These are phyloP conservation scores for Penicillium taxi DNA, from an alignment of 495 filamentous ascomycete species.

Conservation along the genomic window DNA sequence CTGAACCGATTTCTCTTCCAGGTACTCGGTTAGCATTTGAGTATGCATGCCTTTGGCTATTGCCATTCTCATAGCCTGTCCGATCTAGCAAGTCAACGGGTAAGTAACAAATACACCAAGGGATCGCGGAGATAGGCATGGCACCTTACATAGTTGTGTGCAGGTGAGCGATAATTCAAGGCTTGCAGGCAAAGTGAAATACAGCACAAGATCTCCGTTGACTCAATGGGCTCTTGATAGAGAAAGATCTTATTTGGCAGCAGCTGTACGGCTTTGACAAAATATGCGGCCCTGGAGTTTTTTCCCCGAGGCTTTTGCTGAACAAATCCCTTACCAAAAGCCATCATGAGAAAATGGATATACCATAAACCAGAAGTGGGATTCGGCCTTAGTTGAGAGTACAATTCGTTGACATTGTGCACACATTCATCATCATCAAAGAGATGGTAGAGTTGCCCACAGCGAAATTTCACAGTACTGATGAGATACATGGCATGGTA, in stretches of 20 bases:
- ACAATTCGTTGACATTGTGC: constrained; percentile 28
- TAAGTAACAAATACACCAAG: not conserved
- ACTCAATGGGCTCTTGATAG: constrained; percentile 26
- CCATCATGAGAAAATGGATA: constrained; percentile 38
- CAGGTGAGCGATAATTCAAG: constrained; percentile 29
- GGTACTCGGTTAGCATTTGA: constrained; percentile 29
- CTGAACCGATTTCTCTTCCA: constrained; percentile 27
- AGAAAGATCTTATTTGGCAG: constrained; percentile 31
- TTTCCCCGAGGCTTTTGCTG: constrained; percentile 25
- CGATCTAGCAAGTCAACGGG: constrained; percentile 22
- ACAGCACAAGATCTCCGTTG: constrained; percentile 38
- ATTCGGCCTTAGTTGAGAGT: constrained; percentile 20
- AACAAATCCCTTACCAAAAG: constrained; percentile 38
- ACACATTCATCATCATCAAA: constrained; percentile 39
- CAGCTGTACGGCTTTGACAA: constrained; percentile 33
- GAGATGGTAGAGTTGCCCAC: constrained; percentile 37
- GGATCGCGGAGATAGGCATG: not conserved
- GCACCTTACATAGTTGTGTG: constrained; percentile 30
- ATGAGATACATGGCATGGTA: constrained; percentile 37
- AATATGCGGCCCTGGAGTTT: constrained; percentile 31
- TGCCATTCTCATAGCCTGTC: constrained; percentile 37
- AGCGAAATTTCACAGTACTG: constrained; percentile 38
- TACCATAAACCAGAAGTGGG: constrained; percentile 30
- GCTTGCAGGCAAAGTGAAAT: constrained; percentile 35
- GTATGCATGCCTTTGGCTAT: constrained; percentile 39